Base-by-base conservation (phyloP, 1,284 basidiomycete species). In the Tausonia pullulans region DNA sequence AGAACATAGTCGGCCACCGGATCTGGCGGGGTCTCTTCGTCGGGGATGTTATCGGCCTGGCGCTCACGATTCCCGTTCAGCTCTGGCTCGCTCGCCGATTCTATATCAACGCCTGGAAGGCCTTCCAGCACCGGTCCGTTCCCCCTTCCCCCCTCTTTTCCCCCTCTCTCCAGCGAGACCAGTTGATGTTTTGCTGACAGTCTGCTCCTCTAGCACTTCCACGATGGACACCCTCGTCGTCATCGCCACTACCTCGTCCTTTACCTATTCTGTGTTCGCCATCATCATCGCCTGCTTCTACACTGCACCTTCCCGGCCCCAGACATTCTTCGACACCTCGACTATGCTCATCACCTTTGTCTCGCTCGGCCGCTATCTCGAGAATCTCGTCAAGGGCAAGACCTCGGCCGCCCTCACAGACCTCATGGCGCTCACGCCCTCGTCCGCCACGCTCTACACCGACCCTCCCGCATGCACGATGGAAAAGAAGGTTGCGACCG, bases 341-440 rank as follows among this genome's bases (percentile, higher is more conserved):
- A 96, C 94, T 14, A 98, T 98, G 96, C 80, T 99, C 65, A 89
- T 99, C 81, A 92, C 87, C 76, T 98, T 98, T 74, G 90, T 98
- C 70, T 92, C 91, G 4, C 83, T 98, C 44, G 96, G 95, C 1
- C 85, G 96, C 51, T 97, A 88, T 77, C 83, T 98, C 61, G 96
- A 98, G 78, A 98, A 97, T 77, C 83, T 87, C 60, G 96, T 96
- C 51, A 98, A 98, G 76, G 95, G 96, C 53, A 90, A 90, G 77
- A 98, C 96, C 1, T 93, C 90, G 63, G 92, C 93, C 0, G 96
- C 96, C 1, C 82, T 99, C 40, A 97, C 93, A 4, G 91, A 96
- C 72, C 83, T 99, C 58, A 96, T 98, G 87, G 83, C 89, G 10
- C 87, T 99, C 48, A 83, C 93, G 0, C 96, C 96, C 0, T 88